Conservation (phyloP, 371 early-diverging fungal genomes). For the Actinomucor elegans region DNA sequence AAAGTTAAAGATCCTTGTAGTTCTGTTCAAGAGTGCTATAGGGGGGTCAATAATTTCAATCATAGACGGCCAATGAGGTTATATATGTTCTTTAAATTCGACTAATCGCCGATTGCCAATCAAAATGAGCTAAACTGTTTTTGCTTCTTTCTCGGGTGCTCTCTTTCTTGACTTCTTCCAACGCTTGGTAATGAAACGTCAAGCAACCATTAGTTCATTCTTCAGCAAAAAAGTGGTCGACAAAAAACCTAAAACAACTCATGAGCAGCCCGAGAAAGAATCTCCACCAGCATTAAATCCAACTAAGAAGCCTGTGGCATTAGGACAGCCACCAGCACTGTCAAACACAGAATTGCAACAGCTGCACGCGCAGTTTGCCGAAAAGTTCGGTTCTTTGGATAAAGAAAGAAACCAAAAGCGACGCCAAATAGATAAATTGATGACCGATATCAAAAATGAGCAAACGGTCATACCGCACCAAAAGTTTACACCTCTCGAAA, state of each 20-base stretch:
- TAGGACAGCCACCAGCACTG: background rate
- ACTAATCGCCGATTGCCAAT: too few species aligned
- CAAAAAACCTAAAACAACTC: background rate
- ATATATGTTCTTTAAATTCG: too few species aligned
- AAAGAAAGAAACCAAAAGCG: slow-evolving; percentile 17
- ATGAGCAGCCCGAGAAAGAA: background rate
- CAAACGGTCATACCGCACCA: background rate
- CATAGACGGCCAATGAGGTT: too few species aligned
- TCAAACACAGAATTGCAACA: background rate
- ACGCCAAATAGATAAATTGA: slow-evolving; percentile 6
- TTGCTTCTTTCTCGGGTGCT: background rate
- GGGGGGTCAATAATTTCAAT: too few species aligned
- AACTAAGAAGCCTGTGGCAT: background rate
- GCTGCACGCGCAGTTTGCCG: slow-evolving; percentile 19
- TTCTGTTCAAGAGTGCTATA: too few species aligned
- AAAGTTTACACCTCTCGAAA: slow-evolving; percentile 80
- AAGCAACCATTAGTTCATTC: slow-evolving; percentile 26
- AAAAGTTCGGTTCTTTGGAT: slow-evolving; percentile 26
- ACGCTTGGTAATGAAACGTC: slow-evolving; percentile 26
- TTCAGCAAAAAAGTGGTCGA: slow-evolving; percentile 12
- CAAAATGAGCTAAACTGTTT: background rate
- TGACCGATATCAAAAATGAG: background rate
- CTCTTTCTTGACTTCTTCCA: slow-evolving; percentile 3
- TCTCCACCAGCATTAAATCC: background rate
- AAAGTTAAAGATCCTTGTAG: too few species aligned